Conservation (phyloP, 169 alveolate species). For the Cryptosporidium bovis region DNA sequence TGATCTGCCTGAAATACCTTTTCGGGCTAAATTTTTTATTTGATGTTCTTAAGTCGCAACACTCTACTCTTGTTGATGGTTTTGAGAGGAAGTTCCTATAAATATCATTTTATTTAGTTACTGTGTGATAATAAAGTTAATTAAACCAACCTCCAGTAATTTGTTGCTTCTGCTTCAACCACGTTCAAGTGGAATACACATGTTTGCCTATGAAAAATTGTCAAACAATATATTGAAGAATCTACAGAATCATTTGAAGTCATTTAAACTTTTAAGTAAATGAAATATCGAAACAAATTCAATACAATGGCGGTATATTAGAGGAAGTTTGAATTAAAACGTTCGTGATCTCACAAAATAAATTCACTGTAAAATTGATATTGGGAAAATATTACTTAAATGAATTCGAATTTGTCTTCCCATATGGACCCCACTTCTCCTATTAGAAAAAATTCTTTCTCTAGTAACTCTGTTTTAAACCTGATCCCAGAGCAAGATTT, state of each 20-base stretch:
- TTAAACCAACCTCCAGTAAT: conserved; percentile 63
- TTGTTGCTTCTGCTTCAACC: conserved; percentile 43
- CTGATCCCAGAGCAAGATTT: conserved; percentile 38
- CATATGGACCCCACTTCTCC: conserved; percentile 26
- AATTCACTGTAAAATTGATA: too few species aligned
- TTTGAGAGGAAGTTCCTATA: conserved; percentile 42
- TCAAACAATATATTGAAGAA: conserved; percentile 34
- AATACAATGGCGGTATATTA: conserved; percentile 15
- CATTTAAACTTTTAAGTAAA: conserved; percentile 2
- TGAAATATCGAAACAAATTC: not conserved
- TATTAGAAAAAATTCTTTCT: not conserved
- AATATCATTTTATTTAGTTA: not conserved
- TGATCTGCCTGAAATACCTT: conserved; percentile 55
- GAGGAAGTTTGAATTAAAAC: too few species aligned
- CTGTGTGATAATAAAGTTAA: not conserved
- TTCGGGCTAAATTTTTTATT: conserved; percentile 9
- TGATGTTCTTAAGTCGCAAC: not conserved
- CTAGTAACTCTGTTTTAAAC: not conserved
- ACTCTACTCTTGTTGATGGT: conserved; percentile 24
- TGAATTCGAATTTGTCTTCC: not conserved
- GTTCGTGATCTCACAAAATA: too few species aligned
- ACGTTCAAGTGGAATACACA: conserved; percentile 66
- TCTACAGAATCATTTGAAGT: conserved; percentile 23
- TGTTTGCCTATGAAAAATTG: conserved; percentile 67
- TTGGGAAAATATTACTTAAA: too few species aligned